Percentiles rank a stretch among this genome's conserved stretches.
Conservation (phyloP, 192 early-diverging fungal species). For the Dissophora globulifera region DNA sequence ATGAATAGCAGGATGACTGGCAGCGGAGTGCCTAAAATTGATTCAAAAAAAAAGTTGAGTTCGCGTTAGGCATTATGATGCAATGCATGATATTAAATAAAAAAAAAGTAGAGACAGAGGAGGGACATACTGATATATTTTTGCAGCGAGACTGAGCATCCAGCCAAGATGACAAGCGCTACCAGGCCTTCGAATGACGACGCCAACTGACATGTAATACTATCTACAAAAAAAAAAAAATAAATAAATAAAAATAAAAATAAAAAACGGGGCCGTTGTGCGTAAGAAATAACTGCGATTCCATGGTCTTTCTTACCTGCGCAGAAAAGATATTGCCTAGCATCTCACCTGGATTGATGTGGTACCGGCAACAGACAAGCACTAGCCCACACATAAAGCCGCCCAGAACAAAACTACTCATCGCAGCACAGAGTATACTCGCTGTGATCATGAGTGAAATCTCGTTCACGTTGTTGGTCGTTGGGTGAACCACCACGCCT, state of each 20-base stretch:
- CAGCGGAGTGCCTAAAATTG: constrained; percentile 36
- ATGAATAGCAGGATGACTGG: constrained; percentile 54
- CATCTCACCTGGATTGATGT: too few relatives aligned
- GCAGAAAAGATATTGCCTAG: too few relatives aligned
- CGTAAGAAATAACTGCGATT: too few relatives aligned
- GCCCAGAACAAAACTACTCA: constrained; percentile 79
- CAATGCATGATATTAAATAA: too few relatives aligned
- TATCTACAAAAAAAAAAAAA: constrained; percentile 13
- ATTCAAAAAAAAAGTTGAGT: too few relatives aligned
- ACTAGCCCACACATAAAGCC: constrained; percentile 77
- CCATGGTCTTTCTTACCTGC: too few relatives aligned
- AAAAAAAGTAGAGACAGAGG: not conserved
- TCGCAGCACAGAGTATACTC: constrained; percentile 72
- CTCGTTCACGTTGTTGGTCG: constrained; percentile 52
- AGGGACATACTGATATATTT: constrained; percentile 56
- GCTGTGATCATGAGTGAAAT: constrained; percentile 68
- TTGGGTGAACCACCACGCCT: constrained; percentile 63
- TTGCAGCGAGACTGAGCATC: constrained; percentile 59
- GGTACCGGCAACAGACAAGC: constrained; percentile 64
- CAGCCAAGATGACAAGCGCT: constrained; percentile 72
- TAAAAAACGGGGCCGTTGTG: too few relatives aligned
- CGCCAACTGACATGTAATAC: constrained; percentile 80
- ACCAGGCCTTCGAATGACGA: constrained; percentile 78
- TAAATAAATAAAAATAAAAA: too few relatives aligned
- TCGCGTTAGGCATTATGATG: too few relatives aligned